These are phyloP conservation scores for Prunus yedoensis DNA, from an alignment of 331 rosid genomes.

Conservation along the genomic window DNA sequence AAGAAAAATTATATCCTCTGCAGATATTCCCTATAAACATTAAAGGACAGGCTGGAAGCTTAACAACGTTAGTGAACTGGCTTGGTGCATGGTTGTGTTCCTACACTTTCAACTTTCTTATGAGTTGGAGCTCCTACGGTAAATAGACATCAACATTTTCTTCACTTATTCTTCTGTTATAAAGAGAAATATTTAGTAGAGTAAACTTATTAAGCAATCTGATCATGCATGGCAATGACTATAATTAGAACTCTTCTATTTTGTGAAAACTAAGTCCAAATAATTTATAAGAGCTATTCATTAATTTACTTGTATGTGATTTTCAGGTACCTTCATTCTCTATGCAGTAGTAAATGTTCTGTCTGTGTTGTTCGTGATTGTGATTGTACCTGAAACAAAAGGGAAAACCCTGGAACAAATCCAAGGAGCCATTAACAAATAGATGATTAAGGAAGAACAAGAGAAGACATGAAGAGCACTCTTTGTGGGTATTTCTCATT, in stretches of 20 bases:
- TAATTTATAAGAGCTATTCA: not conserved
- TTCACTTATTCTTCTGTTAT: not conserved
- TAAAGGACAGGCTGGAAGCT: conserved; percentile 84
- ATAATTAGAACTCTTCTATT: not conserved
- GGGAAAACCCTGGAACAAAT: conserved; percentile 85
- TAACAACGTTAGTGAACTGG: conserved; percentile 88
- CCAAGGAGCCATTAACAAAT: conserved; percentile 71
- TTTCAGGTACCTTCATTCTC: conserved; percentile 82
- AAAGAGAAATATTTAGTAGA: not conserved
- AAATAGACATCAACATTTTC: conserved; percentile 16
- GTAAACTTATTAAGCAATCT: not conserved
- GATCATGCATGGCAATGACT: not conserved
- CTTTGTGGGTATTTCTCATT: not conserved
- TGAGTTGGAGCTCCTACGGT: conserved; percentile 91
- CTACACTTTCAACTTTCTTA: conserved; percentile 79
- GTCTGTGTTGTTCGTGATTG: conserved; percentile 57
- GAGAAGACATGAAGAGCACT: not conserved
- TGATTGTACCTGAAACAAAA: conserved; percentile 81
- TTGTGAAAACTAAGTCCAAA: too few species aligned
- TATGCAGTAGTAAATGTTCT: conserved; percentile 68
- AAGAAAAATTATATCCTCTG: conserved; percentile 18
- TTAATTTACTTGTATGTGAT: conserved; percentile 11
- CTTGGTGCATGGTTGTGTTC: conserved; percentile 93
- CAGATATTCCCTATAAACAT: conserved; percentile 90
- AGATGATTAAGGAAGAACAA: not conserved